Percentiles rank a stretch among this genome's conserved stretches.
Conservation (phyloP, 306 rosid species). For the Cucurbita moschata region DNA sequence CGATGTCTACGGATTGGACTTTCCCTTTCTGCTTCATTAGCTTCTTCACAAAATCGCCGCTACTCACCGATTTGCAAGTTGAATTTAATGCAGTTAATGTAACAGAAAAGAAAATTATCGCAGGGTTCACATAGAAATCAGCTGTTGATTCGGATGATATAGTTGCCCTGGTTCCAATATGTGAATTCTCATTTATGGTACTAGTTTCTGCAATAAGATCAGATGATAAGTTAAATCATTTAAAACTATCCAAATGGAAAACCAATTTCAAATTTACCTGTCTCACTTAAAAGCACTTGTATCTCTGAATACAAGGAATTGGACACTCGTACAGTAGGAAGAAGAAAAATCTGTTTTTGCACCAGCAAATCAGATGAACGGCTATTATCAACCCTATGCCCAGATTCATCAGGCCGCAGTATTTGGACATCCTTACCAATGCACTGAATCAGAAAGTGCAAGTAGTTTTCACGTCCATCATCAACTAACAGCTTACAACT, state of each 20-base stretch:
- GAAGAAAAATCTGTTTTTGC: slow-evolving; percentile 76
- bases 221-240: slow-evolving; percentile 9
- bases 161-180: slow-evolving; percentile 43
- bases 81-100: slow-evolving; percentile 39
- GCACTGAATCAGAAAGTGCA: slow-evolving; percentile 82
- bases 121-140: slow-evolving; percentile 72
- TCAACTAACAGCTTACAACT: slow-evolving; percentile 47
- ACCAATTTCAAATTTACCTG: slow-evolving; percentile 34
- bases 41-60: slow-evolving; percentile 71
- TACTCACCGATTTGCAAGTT: slow-evolving; percentile 60
- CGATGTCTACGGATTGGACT: slow-evolving; percentile 47
- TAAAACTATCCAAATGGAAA: slow-evolving; percentile 4
- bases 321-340: slow-evolving; percentile 75
- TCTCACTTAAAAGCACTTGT: slow-evolving; percentile 61
- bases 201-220: slow-evolving; percentile 31
- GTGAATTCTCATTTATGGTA: slow-evolving; percentile 25
- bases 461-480: slow-evolving; percentile 23
- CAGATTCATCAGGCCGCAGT: slow-evolving; percentile 32
- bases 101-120: slow-evolving; percentile 50
- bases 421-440: slow-evolving; percentile 57
- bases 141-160: slow-evolving; percentile 47
- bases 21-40: slow-evolving; percentile 54
- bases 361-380: slow-evolving; percentile 44
- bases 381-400: slow-evolving; percentile 16
- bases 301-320: slow-evolving; percentile 67